Base-by-base conservation (phyloP, 352 stramenopile species). In the Pythium apleroticum region DNA sequence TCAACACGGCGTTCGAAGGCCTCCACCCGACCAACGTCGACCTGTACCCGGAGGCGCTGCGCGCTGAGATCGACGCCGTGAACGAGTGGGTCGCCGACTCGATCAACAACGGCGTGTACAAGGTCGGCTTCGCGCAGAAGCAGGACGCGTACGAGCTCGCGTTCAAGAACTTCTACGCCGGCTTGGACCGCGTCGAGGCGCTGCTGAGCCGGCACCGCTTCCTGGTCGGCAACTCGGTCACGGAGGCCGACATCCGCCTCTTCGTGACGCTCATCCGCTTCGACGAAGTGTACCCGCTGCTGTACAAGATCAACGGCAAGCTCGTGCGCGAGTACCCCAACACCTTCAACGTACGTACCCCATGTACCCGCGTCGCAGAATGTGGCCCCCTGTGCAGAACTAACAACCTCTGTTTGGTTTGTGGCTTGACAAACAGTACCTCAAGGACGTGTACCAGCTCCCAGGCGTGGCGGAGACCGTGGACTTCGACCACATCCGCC, bases 231-330 rank as follows among this genome's bases (percentile, higher is more conserved):
- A 73, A 95, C 48, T 49, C 37, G 15, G 74, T 97, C 64, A 92
- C 81, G 7, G 81, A 92, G 73, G 77, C 82, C 14, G 96, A 99
- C 65, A 70, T 99, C 9, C 79, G 94, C 4, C 71, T 98, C 3
- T 98, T 98, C 69, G 79, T 88, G 8, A 98, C 95, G 20, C 72
- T 98, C 33, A 71, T 97, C n/a, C 86, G 96, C 27, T 98, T 98
- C 63, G 95, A 98, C 75, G 89, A 96, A 57, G 90, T 98, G 1
- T 99, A 99, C 73, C 66, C 72, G 27, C 72, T 79, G 41, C 77
- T 86, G 39, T 89, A 88, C 69, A 89, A 90, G 74, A 87, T 77
- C 61, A 98, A 97, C 77, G 91, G 82, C 35, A 86, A 85, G 28
- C 75, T 76, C 14, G 82, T 98, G 27, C 52, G 72, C 24, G 77